Evolutionary conservation across 78 protist species (phyloP), one percentile per base, ranked within the genome.

Genomic region (Anaeramoeba ignava): DNA sequence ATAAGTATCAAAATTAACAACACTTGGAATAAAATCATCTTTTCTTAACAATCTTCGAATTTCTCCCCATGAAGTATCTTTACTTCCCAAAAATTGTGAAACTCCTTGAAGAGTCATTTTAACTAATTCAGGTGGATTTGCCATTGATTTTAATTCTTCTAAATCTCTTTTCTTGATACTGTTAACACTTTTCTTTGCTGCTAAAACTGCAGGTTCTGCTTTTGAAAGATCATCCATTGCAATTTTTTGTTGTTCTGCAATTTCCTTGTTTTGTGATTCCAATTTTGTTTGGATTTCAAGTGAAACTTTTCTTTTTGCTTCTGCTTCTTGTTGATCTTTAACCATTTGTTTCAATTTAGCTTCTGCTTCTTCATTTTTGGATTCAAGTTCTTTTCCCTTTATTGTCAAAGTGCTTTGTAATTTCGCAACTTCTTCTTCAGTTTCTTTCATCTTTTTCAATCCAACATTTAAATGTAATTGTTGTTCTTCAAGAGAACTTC

Each of bases 381-480:
- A 78, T 38, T n/a, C 40, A 3, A 80, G 2, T 27, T 31, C 78
- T 31, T 17, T n/a, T 2, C 78, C 85, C 1, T 38, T 37, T 2
- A 40, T 41, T 23, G 23, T 42, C 27, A 27, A 80, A 23, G 27
- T 27, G 81, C 84, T 73, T 82, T 92, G 90, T 81, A 91, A 87
- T 41, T 91, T 90, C 38, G 79, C 88, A 68, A 94, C 95, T 33
- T 86, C 85, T 73, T 84, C 85, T 36, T 92, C 89, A 1, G 97
- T 91, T 38, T 92, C 92, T 38, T 84, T 54, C 8, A 96, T 88
- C 83, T 92, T 91, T 38, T 83, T 80, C 37, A 96, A 92, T 68
- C 98, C 98, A 33, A 81, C 79, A 87, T 91, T 95, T 38, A 95
- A 73, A 82, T 96, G 98, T 37, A 87, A 83, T 87, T 96, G 95